Evolutionary conservation across 2,329 filamentous ascomycete genomes (phyloP).

Genomic region (Onygena corvina): DNA sequence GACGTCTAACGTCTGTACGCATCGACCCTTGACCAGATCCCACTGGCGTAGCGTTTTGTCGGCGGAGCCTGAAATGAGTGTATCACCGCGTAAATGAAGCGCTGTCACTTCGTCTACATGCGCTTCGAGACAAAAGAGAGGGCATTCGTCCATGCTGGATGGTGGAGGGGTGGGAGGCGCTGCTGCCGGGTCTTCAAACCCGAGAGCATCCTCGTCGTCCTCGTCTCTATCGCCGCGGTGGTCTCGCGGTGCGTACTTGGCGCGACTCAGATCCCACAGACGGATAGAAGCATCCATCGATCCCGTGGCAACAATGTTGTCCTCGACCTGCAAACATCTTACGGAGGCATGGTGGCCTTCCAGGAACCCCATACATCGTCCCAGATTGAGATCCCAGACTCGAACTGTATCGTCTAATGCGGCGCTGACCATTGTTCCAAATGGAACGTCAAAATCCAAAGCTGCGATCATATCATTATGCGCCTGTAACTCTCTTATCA

Average conservation of each 20-base stretch:
- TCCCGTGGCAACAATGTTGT: conserved; percentile 88
- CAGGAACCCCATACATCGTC: conserved; percentile 77
- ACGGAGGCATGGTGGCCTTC: conserved; percentile 95
- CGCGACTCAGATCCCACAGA: conserved; percentile 85
- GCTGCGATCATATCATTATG: conserved; percentile 82
- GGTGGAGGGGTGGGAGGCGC: conserved; percentile 55
- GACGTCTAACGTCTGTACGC: conserved; percentile 92
- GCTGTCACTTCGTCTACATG: conserved; percentile 93
- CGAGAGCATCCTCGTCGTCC: conserved; percentile 48
- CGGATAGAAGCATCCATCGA: conserved; percentile 90
- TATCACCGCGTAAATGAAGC: conserved; percentile 77
- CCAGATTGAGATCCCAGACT: conserved; percentile 93
- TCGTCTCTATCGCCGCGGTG: conserved; percentile 47
- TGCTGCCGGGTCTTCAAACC: conserved; percentile 56
- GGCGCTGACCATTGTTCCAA: conserved; percentile 86
- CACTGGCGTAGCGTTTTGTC: conserved; percentile 97
- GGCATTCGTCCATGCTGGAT: conserved; percentile 78
- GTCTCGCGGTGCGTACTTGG: conserved; percentile 64
- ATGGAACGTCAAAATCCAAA: conserved; percentile 92
- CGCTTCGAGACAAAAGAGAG: conserved; percentile 73
- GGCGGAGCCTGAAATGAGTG: conserved; percentile 84
- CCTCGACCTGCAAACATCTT: conserved; percentile 80
- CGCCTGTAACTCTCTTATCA: conserved; percentile 76
- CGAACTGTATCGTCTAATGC: conserved; percentile 85
- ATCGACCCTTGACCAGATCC: conserved; percentile 94